Evolutionary conservation across 169 alveolate genomes (phyloP).

Genomic region (Amoebophrya sp.): DNA sequence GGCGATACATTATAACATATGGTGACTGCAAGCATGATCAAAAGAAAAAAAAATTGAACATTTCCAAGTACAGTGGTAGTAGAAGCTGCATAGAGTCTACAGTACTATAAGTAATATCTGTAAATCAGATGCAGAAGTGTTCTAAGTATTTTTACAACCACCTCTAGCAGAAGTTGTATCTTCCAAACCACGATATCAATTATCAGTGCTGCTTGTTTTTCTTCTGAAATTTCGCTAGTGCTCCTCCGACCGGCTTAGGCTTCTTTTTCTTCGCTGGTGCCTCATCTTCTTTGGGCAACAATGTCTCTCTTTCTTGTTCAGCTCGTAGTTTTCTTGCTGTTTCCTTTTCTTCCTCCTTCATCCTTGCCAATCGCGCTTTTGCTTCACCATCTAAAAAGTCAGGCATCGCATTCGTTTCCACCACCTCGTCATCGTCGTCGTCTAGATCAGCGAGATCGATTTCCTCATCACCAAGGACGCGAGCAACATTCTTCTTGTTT

Average conservation of each 20-base stretch:
- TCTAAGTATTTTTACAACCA: background rate
- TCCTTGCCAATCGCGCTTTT: background rate
- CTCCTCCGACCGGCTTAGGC: background rate
- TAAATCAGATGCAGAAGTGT: background rate
- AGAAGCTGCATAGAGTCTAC: background rate
- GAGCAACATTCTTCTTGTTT: background rate
- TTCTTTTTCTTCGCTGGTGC: background rate
- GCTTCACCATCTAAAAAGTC: background rate
- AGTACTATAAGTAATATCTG: background rate
- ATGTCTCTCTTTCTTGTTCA: background rate
- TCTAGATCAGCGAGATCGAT: slow-evolving; percentile 1
- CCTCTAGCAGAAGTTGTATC: background rate
- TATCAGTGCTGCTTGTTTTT: background rate
- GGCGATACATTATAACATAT: too few species aligned
- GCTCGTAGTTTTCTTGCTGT: background rate
- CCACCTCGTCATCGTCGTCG: slow-evolving; percentile 7
- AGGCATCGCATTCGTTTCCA: background rate
- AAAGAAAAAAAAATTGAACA: too few species aligned
- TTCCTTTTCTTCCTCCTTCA: background rate
- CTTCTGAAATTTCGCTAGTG: background rate
- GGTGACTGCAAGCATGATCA: too few species aligned
- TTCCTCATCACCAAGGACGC: background rate
- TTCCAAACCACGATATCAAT: background rate
- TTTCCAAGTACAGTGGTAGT: too few species aligned
- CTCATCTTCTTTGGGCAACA: background rate